Conservation (phyloP, 1,284 basidiomycete species). For the Trametes pubescens region DNA sequence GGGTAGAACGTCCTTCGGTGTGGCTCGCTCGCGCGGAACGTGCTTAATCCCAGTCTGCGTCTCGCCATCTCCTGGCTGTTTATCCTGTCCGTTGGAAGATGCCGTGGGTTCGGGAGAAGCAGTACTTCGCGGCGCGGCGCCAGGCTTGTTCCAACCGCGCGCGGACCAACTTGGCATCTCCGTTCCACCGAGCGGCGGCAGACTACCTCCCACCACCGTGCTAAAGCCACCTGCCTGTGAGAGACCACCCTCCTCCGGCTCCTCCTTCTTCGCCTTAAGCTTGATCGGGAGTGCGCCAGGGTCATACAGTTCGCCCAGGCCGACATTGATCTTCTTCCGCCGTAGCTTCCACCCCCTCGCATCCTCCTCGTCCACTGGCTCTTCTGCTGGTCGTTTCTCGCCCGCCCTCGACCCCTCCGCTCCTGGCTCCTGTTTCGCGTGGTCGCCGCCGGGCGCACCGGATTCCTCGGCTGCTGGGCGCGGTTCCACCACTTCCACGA, state of each 20-base stretch:
- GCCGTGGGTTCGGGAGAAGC: constrained; percentile 11
- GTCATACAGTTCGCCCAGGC: constrained; percentile 77
- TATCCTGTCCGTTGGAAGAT: constrained; percentile 20
- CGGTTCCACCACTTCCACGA: constrained; percentile 57
- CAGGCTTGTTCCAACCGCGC: constrained; percentile 49
- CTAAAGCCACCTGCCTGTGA: background rate
- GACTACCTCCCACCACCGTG: constrained; percentile 5
- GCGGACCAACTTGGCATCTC: constrained; percentile 47
- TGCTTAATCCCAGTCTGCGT: constrained; percentile 21
- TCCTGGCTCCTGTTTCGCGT: background rate
- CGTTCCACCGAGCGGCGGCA: constrained; percentile 25
- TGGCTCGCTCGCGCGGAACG: too few species aligned
- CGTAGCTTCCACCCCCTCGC: constrained; percentile 69
- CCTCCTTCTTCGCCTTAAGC: constrained; percentile 64
- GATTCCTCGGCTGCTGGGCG: constrained; percentile 34
- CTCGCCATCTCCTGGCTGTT: constrained; percentile 23
- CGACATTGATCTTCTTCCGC: constrained; percentile 61
- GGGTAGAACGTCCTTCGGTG: constrained; percentile 4
- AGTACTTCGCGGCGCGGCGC: constrained; percentile 28
- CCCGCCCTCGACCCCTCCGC: constrained; percentile 38
- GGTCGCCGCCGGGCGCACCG: constrained; percentile 16
- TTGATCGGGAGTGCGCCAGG: constrained; percentile 71
- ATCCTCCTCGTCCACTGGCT: constrained; percentile 59
- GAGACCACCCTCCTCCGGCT: constrained; percentile 28
- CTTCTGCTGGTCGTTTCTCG: constrained; percentile 47